Evolutionary conservation across 148 eudicot genomes (phyloP).

Genomic region (Arbutus unedo): DNA sequence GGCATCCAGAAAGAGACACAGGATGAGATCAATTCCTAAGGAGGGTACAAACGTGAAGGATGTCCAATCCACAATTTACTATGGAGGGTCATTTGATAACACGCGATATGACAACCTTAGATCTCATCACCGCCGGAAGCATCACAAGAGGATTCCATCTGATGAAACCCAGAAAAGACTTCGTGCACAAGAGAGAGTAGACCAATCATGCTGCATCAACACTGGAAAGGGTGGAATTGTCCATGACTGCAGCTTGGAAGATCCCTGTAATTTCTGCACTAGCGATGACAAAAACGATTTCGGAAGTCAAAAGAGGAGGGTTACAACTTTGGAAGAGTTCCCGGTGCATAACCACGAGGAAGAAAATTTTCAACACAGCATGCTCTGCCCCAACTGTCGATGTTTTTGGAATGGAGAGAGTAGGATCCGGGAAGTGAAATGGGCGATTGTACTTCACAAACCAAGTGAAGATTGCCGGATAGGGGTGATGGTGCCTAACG

Average conservation of each 20-base stretch:
- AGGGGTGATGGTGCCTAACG: not conserved
- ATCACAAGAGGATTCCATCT: constrained; percentile 19
- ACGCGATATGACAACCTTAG: constrained; percentile 8
- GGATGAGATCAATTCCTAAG: constrained; percentile 31
- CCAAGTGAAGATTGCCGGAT: not conserved
- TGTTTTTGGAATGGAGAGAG: not conserved
- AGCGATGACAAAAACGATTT: constrained; percentile 8
- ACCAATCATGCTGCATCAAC: not conserved
- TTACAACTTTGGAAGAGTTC: not conserved
- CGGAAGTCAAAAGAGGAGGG: not conserved
- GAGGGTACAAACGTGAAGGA: constrained; percentile 23
- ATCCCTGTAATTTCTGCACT: constrained; percentile 32
- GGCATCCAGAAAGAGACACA: constrained; percentile 29
- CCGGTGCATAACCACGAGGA: not conserved
- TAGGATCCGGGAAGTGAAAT: not conserved
- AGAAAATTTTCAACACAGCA: not conserved
- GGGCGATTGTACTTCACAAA: not conserved
- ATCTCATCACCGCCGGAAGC: constrained; percentile 19
- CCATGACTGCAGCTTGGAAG: constrained; percentile 27
- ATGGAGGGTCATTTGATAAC: constrained; percentile 23
- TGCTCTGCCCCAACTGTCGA: not conserved
- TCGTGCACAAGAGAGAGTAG: not conserved
- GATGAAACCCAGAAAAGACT: not conserved
- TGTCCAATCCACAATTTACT: constrained; percentile 25
- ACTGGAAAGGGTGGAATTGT: not conserved